phyloP scores from a whole-genome alignment of 306 rosid species.

The Psophocarpus tetragonolobus region DNA sequence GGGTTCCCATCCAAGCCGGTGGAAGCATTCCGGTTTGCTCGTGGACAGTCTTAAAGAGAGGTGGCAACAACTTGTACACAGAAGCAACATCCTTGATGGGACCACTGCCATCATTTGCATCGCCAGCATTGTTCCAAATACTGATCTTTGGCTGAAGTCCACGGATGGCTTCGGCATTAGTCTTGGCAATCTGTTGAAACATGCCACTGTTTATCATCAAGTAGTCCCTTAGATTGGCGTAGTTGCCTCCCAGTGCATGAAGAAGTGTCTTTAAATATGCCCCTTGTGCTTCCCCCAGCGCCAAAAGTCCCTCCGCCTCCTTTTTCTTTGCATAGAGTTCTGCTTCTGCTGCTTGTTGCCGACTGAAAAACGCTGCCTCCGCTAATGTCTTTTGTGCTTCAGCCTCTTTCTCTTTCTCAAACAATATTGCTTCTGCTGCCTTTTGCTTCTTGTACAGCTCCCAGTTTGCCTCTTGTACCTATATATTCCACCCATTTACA shows the following conservation, averaged over 20 bases:
- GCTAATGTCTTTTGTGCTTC: conserved; percentile 39
- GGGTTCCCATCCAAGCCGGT: conserved; percentile 45
- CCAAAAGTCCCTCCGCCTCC: conserved; percentile 44
- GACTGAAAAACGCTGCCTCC: conserved; percentile 33
- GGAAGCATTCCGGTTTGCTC: conserved; percentile 52
- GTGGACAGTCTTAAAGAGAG: conserved; percentile 38
- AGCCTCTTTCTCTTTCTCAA: conserved; percentile 38
- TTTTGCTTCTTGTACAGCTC: conserved; percentile 42
- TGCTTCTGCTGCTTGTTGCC: conserved; percentile 39
- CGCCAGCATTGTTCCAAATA: conserved; percentile 34
- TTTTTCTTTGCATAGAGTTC: conserved; percentile 33
- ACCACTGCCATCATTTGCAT: neutral
- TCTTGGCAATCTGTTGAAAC: conserved; percentile 42
- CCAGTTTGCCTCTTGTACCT: conserved; percentile 53
- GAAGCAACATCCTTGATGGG: conserved; percentile 36
- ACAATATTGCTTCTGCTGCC: conserved; percentile 37
- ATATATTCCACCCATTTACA: too few relatives aligned
- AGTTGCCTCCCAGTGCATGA: conserved; percentile 32
- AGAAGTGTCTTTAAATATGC: conserved; percentile 33
- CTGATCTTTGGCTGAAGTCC: conserved; percentile 47
- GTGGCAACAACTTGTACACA: conserved; percentile 45
- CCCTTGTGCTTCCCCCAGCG: conserved; percentile 36
- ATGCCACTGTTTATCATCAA: conserved; percentile 38
- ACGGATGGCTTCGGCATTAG: conserved; percentile 39
- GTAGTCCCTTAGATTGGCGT: conserved; percentile 33